phyloP scores from a whole-genome alignment of 768 basidiomycete genomes.

The Mrakia blollopis region DNA sequence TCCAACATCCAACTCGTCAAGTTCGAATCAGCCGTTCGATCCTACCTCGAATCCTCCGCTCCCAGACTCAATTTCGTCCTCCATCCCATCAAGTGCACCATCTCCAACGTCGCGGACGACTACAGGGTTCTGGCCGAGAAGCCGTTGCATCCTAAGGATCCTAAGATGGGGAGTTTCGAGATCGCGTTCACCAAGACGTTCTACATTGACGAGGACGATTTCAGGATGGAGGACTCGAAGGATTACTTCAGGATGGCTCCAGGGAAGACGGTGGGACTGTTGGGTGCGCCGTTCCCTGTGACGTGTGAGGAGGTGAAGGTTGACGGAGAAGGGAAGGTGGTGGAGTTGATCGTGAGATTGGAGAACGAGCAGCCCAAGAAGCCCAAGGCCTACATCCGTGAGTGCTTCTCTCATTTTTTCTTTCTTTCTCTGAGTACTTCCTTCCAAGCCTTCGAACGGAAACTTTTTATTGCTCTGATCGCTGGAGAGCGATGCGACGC shows the following conservation, averaged over 20 bases:
- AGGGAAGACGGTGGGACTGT: slow-evolving; percentile 93
- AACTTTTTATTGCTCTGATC: too few species aligned
- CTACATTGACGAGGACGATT: slow-evolving; percentile 83
- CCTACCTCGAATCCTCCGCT: slow-evolving; percentile 80
- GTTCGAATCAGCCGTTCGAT: slow-evolving; percentile 83
- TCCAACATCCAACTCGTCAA: slow-evolving; percentile 80
- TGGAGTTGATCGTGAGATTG: slow-evolving; percentile 70
- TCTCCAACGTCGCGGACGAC: slow-evolving; percentile 85
- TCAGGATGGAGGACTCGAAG: slow-evolving; percentile 80
- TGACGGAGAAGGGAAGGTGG: slow-evolving; percentile 66
- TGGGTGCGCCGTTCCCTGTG: slow-evolving; percentile 86
- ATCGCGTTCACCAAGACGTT: slow-evolving; percentile 82
- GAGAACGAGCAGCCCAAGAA: slow-evolving; percentile 21
- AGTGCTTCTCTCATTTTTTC: not conserved
- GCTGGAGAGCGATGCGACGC: too few species aligned
- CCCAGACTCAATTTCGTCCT: slow-evolving; percentile 89
- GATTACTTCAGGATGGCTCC: slow-evolving; percentile 98
- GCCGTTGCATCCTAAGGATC: slow-evolving; percentile 87
- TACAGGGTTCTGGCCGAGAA: slow-evolving; percentile 79
- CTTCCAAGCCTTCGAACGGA: too few species aligned
- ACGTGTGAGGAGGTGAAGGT: slow-evolving; percentile 85
- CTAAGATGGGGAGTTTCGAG: slow-evolving; percentile 71
- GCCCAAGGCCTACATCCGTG: slow-evolving; percentile 33
- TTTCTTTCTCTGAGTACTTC: too few species aligned
- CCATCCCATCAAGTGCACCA: slow-evolving; percentile 79